Conservation (phyloP, 1,139 yeast genomes). For the Scheffersomyces illinoinensis region DNA sequence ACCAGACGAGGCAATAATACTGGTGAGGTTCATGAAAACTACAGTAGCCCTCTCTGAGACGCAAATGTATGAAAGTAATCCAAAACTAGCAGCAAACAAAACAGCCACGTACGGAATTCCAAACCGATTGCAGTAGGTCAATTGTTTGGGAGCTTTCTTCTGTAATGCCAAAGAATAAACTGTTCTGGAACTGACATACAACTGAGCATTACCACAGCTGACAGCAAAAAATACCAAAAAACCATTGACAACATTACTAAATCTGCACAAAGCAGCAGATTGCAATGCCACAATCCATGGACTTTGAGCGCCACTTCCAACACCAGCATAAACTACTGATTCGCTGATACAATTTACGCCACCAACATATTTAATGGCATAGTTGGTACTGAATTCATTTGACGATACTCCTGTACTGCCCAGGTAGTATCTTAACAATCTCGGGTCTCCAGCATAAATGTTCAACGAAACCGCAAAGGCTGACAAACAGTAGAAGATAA, state of each 20-base stretch:
- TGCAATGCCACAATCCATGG: slow-evolving; percentile 85
- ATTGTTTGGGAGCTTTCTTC: slow-evolving; percentile 63
- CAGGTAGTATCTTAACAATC: slow-evolving; percentile 55
- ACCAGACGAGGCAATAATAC: slow-evolving; percentile 69
- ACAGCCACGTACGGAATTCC: slow-evolving; percentile 81
- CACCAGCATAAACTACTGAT: slow-evolving; percentile 46
- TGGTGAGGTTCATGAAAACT: slow-evolving; percentile 67
- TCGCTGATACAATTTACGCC: slow-evolving; percentile 37
- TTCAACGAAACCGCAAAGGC: slow-evolving; percentile 73
- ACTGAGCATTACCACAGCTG: slow-evolving; percentile 73
- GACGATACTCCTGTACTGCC: slow-evolving; percentile 34
- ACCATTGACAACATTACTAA: slow-evolving; percentile 64
- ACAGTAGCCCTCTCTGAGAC: slow-evolving; percentile 58
- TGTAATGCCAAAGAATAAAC: slow-evolving; percentile 73
- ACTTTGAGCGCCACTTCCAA: slow-evolving; percentile 62
- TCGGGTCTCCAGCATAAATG: slow-evolving; percentile 74
- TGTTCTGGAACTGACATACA: slow-evolving; percentile 80
- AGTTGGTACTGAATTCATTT: slow-evolving; percentile 24
- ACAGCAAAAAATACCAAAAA: slow-evolving; percentile 74
- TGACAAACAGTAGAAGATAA: slow-evolving; percentile 66
- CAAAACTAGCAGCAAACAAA: slow-evolving; percentile 59
- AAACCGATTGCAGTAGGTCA: slow-evolving; percentile 57
- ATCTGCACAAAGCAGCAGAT: slow-evolving; percentile 62
- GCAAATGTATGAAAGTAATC: slow-evolving; percentile 60
- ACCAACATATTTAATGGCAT: slow-evolving; percentile 42